phyloP scores from a whole-genome alignment of 176 grass and related monocot species.

The Rhynchospora tenuis region DNA sequence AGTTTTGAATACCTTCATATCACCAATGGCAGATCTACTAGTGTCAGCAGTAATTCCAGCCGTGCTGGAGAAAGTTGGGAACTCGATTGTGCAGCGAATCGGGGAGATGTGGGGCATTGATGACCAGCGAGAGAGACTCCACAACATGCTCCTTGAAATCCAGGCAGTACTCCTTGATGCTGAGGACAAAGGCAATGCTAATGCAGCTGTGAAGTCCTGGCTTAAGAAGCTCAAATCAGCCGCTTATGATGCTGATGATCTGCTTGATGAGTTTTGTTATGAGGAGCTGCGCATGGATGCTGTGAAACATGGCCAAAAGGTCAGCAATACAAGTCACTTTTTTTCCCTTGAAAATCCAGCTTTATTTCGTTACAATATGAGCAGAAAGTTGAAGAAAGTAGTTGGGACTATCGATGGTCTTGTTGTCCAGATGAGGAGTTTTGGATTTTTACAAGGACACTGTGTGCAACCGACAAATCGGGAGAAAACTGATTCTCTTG shows the following conservation, averaged over 20 bases:
- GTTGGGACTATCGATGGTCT: neutral
- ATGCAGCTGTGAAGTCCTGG: neutral
- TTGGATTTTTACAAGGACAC: neutral
- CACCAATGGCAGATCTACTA: neutral
- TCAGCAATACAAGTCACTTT: neutral
- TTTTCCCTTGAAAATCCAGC: neutral
- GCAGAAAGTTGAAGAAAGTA: slow-evolving; percentile 23
- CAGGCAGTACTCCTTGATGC: slow-evolving; percentile 3
- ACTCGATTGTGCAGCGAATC: neutral
- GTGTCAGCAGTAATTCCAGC: neutral
- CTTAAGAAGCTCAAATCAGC: slow-evolving; percentile 19
- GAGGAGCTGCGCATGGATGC: slow-evolving; percentile 27
- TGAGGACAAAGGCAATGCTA: neutral
- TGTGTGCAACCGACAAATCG: neutral
- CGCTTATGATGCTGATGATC: slow-evolving; percentile 31
- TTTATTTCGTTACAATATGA: slow-evolving; percentile 5
- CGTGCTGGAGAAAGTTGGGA: neutral
- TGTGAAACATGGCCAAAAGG: neutral
- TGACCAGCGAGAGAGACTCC: neutral
- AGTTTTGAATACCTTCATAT: neutral
- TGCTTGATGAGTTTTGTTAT: slow-evolving; percentile 36
- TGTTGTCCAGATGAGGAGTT: neutral
- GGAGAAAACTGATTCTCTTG: neutral
- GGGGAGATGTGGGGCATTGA: slow-evolving; percentile 8
- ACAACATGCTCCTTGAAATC: neutral